Conservation (phyloP, 202 grass and related monocot genomes). For the Hordeum pubiflorum region DNA sequence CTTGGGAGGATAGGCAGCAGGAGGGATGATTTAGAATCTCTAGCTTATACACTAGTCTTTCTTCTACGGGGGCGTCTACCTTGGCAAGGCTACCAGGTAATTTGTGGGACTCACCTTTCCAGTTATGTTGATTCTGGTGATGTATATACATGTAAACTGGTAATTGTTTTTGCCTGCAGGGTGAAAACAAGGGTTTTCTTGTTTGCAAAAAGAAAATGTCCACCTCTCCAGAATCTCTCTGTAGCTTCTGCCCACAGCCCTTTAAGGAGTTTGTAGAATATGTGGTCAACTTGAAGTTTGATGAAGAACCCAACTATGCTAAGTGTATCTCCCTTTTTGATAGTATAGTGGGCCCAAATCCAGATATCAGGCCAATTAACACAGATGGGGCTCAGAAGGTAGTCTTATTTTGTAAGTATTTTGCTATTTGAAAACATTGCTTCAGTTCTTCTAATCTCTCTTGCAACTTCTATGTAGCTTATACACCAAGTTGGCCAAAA, state of each 20-base stretch:
- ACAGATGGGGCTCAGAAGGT: constrained; percentile 99
- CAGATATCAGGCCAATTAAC: constrained; percentile 93
- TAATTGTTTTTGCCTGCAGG: constrained; percentile 40
- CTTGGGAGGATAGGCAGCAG: constrained; percentile 88
- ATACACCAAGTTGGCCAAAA: constrained; percentile 95
- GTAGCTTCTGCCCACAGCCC: constrained; percentile 74
- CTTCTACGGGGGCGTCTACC: constrained; percentile 87
- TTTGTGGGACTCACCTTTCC: background rate
- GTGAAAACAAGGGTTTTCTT: constrained; percentile 96
- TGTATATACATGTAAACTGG: constrained; percentile 18
- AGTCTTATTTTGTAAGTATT: constrained; percentile 5
- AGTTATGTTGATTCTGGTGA: constrained; percentile 15
- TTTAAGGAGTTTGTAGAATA: constrained; percentile 95
- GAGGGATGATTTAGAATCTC: constrained; percentile 99
- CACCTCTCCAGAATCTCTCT: constrained; percentile 83
- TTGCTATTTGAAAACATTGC: background rate
- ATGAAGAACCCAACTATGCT: constrained; percentile 93
- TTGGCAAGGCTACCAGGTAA: constrained; percentile 99
- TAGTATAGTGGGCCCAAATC: constrained; percentile 85
- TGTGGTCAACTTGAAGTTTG: constrained; percentile 99
- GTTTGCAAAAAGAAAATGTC: constrained; percentile 99
- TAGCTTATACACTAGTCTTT: constrained; percentile 96
- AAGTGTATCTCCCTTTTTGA: constrained; percentile 94
- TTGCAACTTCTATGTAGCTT: constrained; percentile 66
- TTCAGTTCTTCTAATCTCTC: constrained; percentile 45